Evolutionary conservation across 1,284 basidiomycete species (phyloP).

Genomic region (Trichosporon coremiiforme): DNA sequence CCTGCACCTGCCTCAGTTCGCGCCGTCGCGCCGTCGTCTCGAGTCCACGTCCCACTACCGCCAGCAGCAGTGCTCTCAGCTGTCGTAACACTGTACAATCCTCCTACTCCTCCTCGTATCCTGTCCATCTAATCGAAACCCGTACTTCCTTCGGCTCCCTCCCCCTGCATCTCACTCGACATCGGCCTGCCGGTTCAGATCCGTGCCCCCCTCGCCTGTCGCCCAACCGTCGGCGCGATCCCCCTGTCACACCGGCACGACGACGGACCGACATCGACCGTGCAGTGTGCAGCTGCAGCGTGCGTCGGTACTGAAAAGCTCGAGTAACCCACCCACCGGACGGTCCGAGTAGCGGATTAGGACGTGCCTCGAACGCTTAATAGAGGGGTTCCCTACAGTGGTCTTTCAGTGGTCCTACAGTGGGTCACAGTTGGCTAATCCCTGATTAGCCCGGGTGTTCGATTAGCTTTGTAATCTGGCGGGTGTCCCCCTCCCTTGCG

Average conservation of each 20-base stretch:
- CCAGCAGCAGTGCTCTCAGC: neutral
- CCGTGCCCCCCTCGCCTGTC: neutral
- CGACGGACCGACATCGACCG: constrained; percentile 1
- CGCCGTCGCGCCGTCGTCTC: neutral
- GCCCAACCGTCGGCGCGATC: neutral
- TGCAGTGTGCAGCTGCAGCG: constrained; percentile 1
- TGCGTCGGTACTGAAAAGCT: neutral
- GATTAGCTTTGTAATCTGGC: neutral
- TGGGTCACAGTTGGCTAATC: neutral
- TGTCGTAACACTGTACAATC: constrained; percentile 13
- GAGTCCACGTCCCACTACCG: neutral
- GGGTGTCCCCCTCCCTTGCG: neutral
- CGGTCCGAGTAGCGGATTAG: neutral
- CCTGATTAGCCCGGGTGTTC: neutral
- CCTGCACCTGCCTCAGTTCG: too few species aligned
- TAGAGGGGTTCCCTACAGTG: neutral
- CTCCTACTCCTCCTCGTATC: neutral
- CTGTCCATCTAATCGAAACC: constrained; percentile 8
- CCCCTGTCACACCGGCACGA: constrained; percentile 7
- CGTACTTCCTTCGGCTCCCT: neutral
- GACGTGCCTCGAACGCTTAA: neutral
- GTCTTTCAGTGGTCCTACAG: too few species aligned
- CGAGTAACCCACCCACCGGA: neutral
- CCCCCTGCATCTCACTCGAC: neutral
- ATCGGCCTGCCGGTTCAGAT: neutral